phyloP scores from a whole-genome alignment of 192 early-diverging fungal genomes.

The Gaertneriomyces semiglobifer region DNA sequence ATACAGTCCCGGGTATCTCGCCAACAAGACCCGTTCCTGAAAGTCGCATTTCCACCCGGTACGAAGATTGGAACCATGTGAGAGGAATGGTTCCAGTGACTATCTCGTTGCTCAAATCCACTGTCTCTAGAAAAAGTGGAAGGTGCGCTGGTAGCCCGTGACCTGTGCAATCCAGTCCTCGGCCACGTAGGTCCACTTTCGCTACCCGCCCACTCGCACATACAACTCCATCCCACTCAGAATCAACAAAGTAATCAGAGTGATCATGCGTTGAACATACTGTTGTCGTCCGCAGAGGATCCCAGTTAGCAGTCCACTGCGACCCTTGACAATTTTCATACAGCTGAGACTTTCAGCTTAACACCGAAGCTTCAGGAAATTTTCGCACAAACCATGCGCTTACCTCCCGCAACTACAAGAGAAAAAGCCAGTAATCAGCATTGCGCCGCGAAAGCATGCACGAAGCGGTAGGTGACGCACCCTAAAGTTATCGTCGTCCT shows the following conservation, averaged over 20 bases:
- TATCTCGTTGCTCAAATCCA: not conserved
- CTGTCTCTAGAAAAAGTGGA: slow-evolving; percentile 14
- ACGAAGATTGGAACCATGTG: not conserved
- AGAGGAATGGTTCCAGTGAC: slow-evolving; percentile 10
- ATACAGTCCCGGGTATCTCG: too few species aligned
- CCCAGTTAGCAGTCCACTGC: slow-evolving; percentile 18
- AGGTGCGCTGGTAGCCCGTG: slow-evolving; percentile 6
- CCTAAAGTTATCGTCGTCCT: slow-evolving; percentile 22
- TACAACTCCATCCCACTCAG: slow-evolving; percentile 1
- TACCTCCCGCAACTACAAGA: not conserved
- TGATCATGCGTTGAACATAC: slow-evolving; percentile 4
- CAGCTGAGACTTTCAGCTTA: not conserved
- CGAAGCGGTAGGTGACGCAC: not conserved
- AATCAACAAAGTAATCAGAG: not conserved
- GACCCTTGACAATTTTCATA: slow-evolving; percentile 17
- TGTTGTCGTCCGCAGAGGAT: slow-evolving; percentile 5
- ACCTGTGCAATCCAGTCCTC: slow-evolving; percentile 20
- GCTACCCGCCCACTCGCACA: slow-evolving; percentile 16
- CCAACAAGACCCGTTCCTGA: too few species aligned
- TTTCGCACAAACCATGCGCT: not conserved
- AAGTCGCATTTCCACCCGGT: not conserved
- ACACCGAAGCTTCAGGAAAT: not conserved
- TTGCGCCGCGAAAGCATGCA: not conserved
- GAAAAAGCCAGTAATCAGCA: not conserved
- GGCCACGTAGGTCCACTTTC: slow-evolving; percentile 12